Percentiles rank a stretch among this genome's conserved stretches.
phyloP scores from a whole-genome alignment of 805 yeast species.

The Spathaspora hagerdaliae region DNA sequence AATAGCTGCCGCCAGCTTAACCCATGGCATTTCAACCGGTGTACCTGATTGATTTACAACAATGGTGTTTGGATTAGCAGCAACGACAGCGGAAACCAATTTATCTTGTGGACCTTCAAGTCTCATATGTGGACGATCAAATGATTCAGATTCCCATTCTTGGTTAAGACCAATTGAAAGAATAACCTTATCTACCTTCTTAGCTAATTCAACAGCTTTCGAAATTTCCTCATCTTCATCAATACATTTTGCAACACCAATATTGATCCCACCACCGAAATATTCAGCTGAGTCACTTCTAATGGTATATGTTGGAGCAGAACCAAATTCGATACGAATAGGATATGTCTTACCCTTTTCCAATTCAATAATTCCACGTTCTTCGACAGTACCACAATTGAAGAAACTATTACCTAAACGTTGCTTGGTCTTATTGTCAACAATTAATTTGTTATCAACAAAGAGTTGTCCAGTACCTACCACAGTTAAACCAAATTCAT shows the following conservation, averaged over 20 bases:
- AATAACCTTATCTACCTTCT: slow-evolving; percentile 24
- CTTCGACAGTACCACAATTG: slow-evolving; percentile 46
- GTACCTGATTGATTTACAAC: slow-evolving; percentile 32
- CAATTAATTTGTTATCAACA: slow-evolving; percentile 47
- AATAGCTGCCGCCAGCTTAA: slow-evolving; percentile 17
- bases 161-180: slow-evolving; percentile 22
- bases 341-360: slow-evolving; percentile 43
- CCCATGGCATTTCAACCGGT: slow-evolving; percentile 31
- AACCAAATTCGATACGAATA: slow-evolving; percentile 47
- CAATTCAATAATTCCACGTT: slow-evolving; percentile 33
- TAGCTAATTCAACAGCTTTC: slow-evolving; percentile 22
- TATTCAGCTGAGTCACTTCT: slow-evolving; percentile 14
- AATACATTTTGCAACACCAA: slow-evolving; percentile 20
- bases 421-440: slow-evolving; percentile 55
- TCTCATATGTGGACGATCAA: slow-evolving; percentile 25
- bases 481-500: slow-evolving; percentile 49
- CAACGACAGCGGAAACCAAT: slow-evolving; percentile 20
- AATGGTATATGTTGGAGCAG: slow-evolving; percentile 9
- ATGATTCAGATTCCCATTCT: slow-evolving; percentile 31
- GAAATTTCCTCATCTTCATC: slow-evolving; percentile 21
- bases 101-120: slow-evolving; percentile 24
- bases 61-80: slow-evolving; percentile 25
- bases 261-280: slow-evolving; percentile 21
- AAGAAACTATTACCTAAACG: slow-evolving; percentile 47
- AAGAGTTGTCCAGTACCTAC: slow-evolving; percentile 54